Conservation (phyloP, 2,329 filamentous ascomycete genomes). For the Ceratocystis ficicola region DNA sequence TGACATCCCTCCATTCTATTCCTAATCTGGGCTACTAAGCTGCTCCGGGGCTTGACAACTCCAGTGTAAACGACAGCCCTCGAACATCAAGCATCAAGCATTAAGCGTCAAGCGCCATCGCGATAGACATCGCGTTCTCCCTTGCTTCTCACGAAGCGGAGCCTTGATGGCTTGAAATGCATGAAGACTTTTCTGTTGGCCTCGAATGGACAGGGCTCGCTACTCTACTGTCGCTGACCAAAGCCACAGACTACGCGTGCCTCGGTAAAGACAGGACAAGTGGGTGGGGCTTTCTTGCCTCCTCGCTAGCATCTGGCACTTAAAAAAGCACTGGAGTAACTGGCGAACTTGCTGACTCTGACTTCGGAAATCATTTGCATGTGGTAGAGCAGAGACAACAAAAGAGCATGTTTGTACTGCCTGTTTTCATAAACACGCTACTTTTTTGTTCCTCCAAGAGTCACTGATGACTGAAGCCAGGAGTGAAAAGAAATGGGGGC, state of each 20-base stretch:
- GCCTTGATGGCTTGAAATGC: background rate
- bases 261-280: no score
- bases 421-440: no score
- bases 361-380: no score
- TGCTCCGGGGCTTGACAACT: conserved; percentile 1
- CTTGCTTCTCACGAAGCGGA: background rate
- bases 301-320: no score
- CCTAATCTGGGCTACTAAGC: conserved; percentile 15
- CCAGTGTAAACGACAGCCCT: background rate
- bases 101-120: background rate
- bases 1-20: conserved; percentile 17
- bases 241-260: no score
- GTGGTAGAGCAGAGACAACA: no score
- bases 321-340: no score
- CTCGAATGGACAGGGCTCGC: background rate
- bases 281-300: no score
- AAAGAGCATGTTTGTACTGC: no score
- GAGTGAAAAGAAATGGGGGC: background rate
- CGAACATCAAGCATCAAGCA: background rate
- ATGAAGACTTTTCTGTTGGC: background rate
- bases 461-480: background rate
- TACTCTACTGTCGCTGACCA: no score
- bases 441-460: no score
- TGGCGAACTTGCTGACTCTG: no score
- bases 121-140: background rate